phyloP scores from a whole-genome alignment of 1,139 yeast species.

The Yamadazyma pseudoaaseri region DNA sequence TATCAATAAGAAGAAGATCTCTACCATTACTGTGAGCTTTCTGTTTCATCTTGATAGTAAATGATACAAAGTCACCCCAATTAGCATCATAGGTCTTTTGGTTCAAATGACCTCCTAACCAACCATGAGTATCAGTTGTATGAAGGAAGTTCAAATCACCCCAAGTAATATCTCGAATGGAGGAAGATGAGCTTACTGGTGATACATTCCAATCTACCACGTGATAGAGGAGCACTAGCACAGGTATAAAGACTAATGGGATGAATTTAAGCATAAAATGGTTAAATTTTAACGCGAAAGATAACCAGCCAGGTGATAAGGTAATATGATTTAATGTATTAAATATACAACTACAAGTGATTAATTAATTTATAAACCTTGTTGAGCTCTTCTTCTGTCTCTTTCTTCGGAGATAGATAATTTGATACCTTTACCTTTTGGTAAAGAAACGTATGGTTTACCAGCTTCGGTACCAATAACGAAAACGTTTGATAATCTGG shows the following conservation, averaged over 20 bases:
- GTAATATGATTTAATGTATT: slow-evolving; percentile 2
- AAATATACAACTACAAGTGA: too few species aligned
- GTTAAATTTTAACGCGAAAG: background rate
- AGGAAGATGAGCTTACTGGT: background rate
- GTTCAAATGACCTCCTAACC: slow-evolving; percentile 85
- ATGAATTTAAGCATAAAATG: background rate
- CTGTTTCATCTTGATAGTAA: slow-evolving; percentile 49
- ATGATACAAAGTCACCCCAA: slow-evolving; percentile 91
- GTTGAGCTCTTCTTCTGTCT: slow-evolving; percentile 95
- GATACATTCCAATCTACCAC: background rate
- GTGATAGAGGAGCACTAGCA: background rate
- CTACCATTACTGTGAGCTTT: slow-evolving; percentile 45
- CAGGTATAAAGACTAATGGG: background rate
- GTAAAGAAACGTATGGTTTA: slow-evolving; percentile 95
- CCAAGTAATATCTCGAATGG: slow-evolving; percentile 49
- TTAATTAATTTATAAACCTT: slow-evolving; percentile 40
- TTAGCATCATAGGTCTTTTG: slow-evolving; percentile 77
- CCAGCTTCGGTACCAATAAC: slow-evolving; percentile 93
- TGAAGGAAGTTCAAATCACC: slow-evolving; percentile 81
- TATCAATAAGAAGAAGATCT: slow-evolving; percentile 75
- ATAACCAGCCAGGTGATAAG: background rate
- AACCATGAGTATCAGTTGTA: slow-evolving; percentile 95
- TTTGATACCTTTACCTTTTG: slow-evolving; percentile 99
- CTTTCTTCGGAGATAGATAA: slow-evolving; percentile 98
- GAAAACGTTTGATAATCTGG: slow-evolving; percentile 96